Evolutionary conservation across 2,329 filamentous ascomycete genomes (phyloP).

Genomic region (Colletotrichum caudatum): DNA sequence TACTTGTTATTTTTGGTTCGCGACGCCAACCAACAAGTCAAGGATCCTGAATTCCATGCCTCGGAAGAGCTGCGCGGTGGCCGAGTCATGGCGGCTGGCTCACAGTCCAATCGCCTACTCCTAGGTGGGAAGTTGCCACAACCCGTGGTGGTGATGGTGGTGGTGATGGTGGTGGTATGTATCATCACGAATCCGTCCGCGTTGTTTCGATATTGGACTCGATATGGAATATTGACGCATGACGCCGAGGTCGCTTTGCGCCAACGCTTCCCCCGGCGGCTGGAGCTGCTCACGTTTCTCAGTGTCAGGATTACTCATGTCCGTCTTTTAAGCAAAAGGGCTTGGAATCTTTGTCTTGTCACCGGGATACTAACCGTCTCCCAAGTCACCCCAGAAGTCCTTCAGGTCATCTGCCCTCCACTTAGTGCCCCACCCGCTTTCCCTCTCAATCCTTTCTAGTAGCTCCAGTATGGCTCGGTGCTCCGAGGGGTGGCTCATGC

Average conservation of each 20-base stretch:
- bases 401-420: conserved; percentile 67
- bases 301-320: conserved; percentile 27
- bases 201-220: conserved; percentile 27
- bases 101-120: conserved; percentile 1
- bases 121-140: conserved; percentile 14
- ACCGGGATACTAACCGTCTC: conserved; percentile 41
- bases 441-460: conserved; percentile 62
- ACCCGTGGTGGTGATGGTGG: neutral
- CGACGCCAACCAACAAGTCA: conserved; percentile 18
- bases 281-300: conserved; percentile 26
- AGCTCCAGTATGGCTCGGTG: conserved; percentile 56
- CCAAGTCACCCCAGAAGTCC: conserved; percentile 50
- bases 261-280: conserved; percentile 34
- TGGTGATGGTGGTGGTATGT: too few relatives aligned
- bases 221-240: conserved; percentile 38
- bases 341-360: neutral
- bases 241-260: conserved; percentile 34
- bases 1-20: neutral
- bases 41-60: conserved; percentile 16
- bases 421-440: conserved; percentile 65
- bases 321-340: conserved; percentile 27
- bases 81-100: conserved; percentile 7
- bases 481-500: conserved; percentile 64
- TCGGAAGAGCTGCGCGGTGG: conserved; percentile 21
- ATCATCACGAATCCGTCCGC: conserved; percentile 27